These are phyloP conservation scores for Arxiozyma telluris DNA, from an alignment of 1,139 yeast species.

Conservation along the genomic window DNA sequence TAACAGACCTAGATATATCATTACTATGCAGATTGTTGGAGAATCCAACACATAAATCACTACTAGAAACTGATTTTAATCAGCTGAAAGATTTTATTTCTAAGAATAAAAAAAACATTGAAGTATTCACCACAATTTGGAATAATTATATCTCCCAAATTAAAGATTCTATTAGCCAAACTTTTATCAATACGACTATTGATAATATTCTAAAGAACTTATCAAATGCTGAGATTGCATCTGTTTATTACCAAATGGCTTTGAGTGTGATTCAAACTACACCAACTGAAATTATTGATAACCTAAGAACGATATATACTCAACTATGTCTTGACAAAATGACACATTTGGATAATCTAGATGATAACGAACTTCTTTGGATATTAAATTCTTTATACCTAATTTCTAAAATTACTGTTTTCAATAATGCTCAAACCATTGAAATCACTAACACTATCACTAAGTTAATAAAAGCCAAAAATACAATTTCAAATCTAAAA, in stretches of 20 bases:
- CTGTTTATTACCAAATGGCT: slow-evolving; percentile 12
- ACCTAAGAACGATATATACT: slow-evolving; percentile 2
- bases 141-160: slow-evolving; percentile 21
- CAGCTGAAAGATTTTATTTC: slow-evolving; percentile 18
- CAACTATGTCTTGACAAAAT: slow-evolving; percentile 1
- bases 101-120: slow-evolving; percentile 1
- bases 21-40: slow-evolving; percentile 34
- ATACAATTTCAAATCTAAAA: slow-evolving; percentile 2
- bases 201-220: slow-evolving; percentile 3
- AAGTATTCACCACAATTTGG: slow-evolving; percentile 22
- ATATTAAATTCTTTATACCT: slow-evolving; percentile 1
- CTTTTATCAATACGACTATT: slow-evolving; percentile 9
- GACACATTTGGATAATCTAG: neutral
- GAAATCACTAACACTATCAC: neutral
- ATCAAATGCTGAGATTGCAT: slow-evolving; percentile 4
- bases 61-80: slow-evolving; percentile 38
- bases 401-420: neutral
- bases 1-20: slow-evolving; percentile 8
- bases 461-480: neutral
- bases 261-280: slow-evolving; percentile 7
- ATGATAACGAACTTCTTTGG: slow-evolving; percentile 11
- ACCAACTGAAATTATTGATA: neutral
- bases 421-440: neutral
- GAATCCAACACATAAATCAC: slow-evolving; percentile 45
- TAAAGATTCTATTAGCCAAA: slow-evolving; percentile 15